Percentiles rank a stretch among this genome's conserved stretches.
Evolutionary conservation across 169 alveolate genomes (phyloP).

Genomic region (Plasmodium gonderi): DNA sequence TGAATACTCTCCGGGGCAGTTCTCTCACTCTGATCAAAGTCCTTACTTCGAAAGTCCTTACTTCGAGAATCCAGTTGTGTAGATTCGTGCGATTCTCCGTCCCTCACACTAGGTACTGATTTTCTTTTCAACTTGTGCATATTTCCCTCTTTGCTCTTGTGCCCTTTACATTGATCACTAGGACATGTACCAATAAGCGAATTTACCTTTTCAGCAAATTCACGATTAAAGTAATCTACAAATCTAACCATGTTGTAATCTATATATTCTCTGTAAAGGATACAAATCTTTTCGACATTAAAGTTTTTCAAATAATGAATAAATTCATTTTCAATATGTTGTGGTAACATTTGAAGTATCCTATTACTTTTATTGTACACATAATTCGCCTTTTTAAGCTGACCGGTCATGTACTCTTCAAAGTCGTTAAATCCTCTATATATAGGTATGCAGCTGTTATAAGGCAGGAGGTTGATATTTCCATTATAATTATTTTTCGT

Average conservation of each 20-base stretch:
- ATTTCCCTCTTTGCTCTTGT: neutral
- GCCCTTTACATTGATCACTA: neutral
- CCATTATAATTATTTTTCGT: neutral
- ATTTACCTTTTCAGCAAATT: neutral
- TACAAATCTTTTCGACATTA: conserved; percentile 32
- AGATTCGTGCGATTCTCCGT: too few relatives aligned
- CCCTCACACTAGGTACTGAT: neutral
- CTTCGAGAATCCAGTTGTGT: too few relatives aligned
- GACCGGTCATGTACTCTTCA: conserved; percentile 30
- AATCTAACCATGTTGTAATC: conserved; percentile 46
- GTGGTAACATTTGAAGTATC: conserved; percentile 41
- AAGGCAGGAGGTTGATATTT: conserved; percentile 27
- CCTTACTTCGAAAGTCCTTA: too few relatives aligned
- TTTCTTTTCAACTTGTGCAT: neutral
- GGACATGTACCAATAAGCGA: neutral
- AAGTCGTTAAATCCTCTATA: conserved; percentile 54
- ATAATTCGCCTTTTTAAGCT: conserved; percentile 49
- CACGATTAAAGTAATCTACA: conserved; percentile 26
- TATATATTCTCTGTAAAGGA: conserved; percentile 50
- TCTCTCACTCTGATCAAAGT: too few relatives aligned
- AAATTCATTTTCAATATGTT: conserved; percentile 26
- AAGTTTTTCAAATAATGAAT: conserved; percentile 26
- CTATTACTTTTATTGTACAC: conserved; percentile 30
- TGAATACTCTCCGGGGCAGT: neutral
- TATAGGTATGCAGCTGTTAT: conserved; percentile 49